These are phyloP conservation scores for Hyphodiscus sp. DNA, from an alignment of 2,329 filamentous ascomycete genomes.

Conservation along the genomic window DNA sequence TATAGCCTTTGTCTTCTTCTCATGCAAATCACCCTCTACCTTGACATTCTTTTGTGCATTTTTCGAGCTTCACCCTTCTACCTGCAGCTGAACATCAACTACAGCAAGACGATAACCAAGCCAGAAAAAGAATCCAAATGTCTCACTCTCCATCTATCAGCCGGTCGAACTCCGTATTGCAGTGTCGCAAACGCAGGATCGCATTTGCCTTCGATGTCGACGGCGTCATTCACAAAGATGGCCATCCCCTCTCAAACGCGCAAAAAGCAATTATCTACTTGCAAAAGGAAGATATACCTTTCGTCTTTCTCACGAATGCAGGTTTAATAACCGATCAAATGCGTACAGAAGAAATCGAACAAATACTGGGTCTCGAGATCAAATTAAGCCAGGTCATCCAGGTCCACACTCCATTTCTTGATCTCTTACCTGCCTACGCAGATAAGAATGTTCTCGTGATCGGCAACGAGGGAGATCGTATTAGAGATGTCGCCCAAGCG, in stretches of 20 bases:
- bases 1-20: no score
- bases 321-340: slow-evolving; percentile 61
- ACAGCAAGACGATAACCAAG: background rate
- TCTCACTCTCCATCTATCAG: background rate
- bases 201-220: slow-evolving; percentile 72
- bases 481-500: slow-evolving; percentile 62
- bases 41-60: no score
- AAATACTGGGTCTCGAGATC: slow-evolving; percentile 53
- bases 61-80: no score
- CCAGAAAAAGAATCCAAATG: background rate
- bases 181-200: background rate
- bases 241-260: slow-evolving; percentile 59
- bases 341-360: slow-evolving; percentile 56
- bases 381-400: slow-evolving; percentile 66
- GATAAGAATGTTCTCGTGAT: slow-evolving; percentile 61
- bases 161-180: background rate
- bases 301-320: slow-evolving; percentile 68
- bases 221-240: slow-evolving; percentile 65
- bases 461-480: slow-evolving; percentile 60
- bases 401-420: slow-evolving; percentile 68
- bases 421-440: slow-evolving; percentile 61
- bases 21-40: no score
- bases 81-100: no score
- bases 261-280: slow-evolving; percentile 57
- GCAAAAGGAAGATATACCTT: slow-evolving; percentile 64